Evolutionary conservation across 106 monocot genomes (phyloP), one percentile per base, ranked within the genome.

Genomic region (Phalaenopsis aphrodite): DNA sequence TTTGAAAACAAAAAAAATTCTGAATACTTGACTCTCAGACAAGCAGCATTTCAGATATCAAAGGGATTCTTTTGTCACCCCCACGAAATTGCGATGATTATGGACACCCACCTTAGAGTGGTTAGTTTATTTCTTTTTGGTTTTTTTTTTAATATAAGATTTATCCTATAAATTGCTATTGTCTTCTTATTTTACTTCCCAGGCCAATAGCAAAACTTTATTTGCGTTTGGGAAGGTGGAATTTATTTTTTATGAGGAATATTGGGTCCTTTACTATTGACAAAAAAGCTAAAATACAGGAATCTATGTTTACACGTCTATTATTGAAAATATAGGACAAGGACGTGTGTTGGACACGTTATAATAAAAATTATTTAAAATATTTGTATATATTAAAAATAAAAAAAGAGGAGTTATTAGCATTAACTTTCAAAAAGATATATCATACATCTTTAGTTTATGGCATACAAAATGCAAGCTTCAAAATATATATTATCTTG

Each of bases 61-160:
- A 99, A 95, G 79, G 94, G 94, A 75, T 99, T 93, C 79, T 89
- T 95, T 74, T 99, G 98, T 77, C 92, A 85, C 82, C 90, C 94
- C 15, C 91, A 91, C 58, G 94, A 99, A 81, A 75, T 99, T 83
- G 88, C 85, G 41, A 88, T 87, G 84, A 89, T 99, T 56, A 58
- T 78, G 42, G 98, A 99, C 38, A 89, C 91, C 80, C 92, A 99
- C 82, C 86, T 99, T 72, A 90, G 85, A 93, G 92, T 94, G 94
- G 98, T 94, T 78, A 76, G 88, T 89, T 74, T 21, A 39, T 76
- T 8, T 12, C 58, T 72, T 77, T 47, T 42, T 15, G 58, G 2
- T 75, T 56, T 48, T 48, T 76, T 24, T 24, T 67, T 8, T 23
- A 2, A 6, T 19, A 43, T 74, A 8, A 45, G 18, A 5, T n/a